Base-by-base conservation (phyloP, 1,284 basidiomycete species). In the Cutaneotrichosporon arboriforme region DNA sequence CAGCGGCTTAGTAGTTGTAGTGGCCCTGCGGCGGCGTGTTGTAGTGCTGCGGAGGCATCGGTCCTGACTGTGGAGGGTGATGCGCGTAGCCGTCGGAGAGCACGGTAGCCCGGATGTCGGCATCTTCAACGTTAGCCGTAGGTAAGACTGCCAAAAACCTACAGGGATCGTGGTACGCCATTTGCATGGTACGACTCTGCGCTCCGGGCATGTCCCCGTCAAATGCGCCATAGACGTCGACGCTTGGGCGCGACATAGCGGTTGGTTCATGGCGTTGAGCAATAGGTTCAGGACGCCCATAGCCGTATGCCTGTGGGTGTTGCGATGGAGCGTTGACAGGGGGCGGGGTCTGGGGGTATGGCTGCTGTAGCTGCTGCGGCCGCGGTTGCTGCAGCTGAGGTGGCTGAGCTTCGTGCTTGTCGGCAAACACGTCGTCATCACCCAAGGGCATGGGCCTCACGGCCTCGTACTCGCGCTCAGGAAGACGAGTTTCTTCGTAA, bases 161-260 rank as follows among this genome's bases (percentile, higher is more conserved):
- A 74, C 71, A 75, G 17, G 75, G 70, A 63, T 72, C 72, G 39
- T 55, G 62, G 53, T 68, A 70, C 0, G 70, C 73, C 58, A 73
- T 52, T 54, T 74, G 64, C 88, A 91, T 90, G 49, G 89, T 91
- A 64, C 88, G 77, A 70, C 88, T 90, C 46, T 73, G 73, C 40
- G 39, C 51, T 20, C 57, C 55, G 2, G 63, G 63, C 59, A 62
- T 62, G 57, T 71, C 70, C 61, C 60, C 77, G 76, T 67, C 81
- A 86, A 91, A 91, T 17, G 88, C 88, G 45, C 89, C 89, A 64
- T 91, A 90, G 8, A 83, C 83, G 64, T 91, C 88, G 73, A 90
- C 82, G 60, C 86, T 88, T 4, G 82, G 83, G 43, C 89, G 78
- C 4, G 54, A 56, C 52, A 67, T 54, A 15, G 62, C 50, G 41